Evolutionary conservation across 2,329 filamentous ascomycete genomes (phyloP).

Genomic region (Aspergillus ochraceoroseus): DNA sequence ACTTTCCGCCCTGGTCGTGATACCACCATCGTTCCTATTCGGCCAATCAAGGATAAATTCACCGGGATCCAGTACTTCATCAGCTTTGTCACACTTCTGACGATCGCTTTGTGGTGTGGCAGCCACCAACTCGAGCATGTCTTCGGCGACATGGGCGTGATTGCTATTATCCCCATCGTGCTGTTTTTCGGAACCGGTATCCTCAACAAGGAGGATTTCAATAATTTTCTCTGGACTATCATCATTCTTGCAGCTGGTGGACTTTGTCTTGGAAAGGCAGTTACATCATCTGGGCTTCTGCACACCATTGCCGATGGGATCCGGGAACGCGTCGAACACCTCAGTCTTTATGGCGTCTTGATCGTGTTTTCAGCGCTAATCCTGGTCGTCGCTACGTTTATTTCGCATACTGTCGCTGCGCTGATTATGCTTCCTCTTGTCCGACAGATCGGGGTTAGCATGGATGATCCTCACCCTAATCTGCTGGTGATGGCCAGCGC

Average conservation of each 20-base stretch:
- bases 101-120: conserved; percentile 87
- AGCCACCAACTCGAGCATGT: conserved; percentile 80
- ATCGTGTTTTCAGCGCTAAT: conserved; percentile 81
- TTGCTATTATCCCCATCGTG: conserved; percentile 92
- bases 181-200: conserved; percentile 96
- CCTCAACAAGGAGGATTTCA: conserved; percentile 97
- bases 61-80: conserved; percentile 92
- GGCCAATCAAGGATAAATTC: conserved; percentile 82
- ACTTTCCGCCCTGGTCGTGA: conserved; percentile 81
- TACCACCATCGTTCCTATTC: conserved; percentile 85
- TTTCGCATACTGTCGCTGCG: conserved; percentile 93
- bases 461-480: conserved; percentile 90
- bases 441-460: conserved; percentile 72
- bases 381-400: conserved; percentile 91
- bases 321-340: conserved; percentile 64
- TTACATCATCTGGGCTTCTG: conserved; percentile 85
- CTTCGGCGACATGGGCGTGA: conserved; percentile 97
- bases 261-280: conserved; percentile 84
- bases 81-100: conserved; percentile 70
- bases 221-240: conserved; percentile 99
- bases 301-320: conserved; percentile 80
- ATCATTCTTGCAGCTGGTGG: conserved; percentile 96
- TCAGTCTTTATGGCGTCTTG: conserved; percentile 80
- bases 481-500: conserved; percentile 91
- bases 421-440: conserved; percentile 92